A percentile compares a stretch with the other conserved stretches of the same genome.
These are phyloP conservation scores for Brassica nigra DNA, from an alignment of 345 rosid species.

Conservation along the genomic window DNA sequence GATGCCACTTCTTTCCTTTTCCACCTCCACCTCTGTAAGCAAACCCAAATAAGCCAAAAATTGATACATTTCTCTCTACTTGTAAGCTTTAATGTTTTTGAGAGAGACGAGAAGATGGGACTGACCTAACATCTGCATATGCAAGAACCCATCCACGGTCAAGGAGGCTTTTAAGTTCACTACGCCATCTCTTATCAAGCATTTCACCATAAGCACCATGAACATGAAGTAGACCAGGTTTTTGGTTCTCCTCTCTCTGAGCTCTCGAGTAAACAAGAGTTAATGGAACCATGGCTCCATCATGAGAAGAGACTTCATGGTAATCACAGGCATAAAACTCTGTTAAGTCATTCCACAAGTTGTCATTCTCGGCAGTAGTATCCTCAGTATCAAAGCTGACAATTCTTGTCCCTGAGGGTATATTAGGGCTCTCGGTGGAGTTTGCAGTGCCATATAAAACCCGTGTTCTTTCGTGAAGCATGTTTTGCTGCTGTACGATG, in stretches of 20 bases:
- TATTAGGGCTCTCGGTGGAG: conserved; percentile 45
- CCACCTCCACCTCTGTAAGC: conserved; percentile 89
- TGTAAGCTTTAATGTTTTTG: background rate
- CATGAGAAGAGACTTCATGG: conserved; percentile 63
- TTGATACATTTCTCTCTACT: background rate
- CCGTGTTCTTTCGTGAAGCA: conserved; percentile 90
- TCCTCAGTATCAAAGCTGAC: conserved; percentile 45
- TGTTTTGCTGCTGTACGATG: conserved; percentile 88
- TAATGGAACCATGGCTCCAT: conserved; percentile 79
- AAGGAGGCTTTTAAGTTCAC: conserved; percentile 93
- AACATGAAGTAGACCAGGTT: conserved; percentile 82
- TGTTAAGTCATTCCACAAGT: conserved; percentile 89
- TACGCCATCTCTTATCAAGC: conserved; percentile 87
- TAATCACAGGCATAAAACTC: conserved; percentile 87
- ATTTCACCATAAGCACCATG: conserved; percentile 97
- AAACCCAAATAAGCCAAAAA: conserved; percentile 5
- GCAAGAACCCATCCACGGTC: conserved; percentile 98
- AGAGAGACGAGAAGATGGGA: conserved; percentile 20
- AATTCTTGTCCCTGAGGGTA: conserved; percentile 41
- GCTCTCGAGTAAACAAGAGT: conserved; percentile 69
- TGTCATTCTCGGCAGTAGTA: conserved; percentile 51
- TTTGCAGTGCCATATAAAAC: conserved; percentile 76
- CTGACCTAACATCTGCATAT: conserved; percentile 95
- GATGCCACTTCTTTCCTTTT: conserved; percentile 81
- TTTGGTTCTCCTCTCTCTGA: conserved; percentile 47